Evolutionary conservation across 2,329 filamentous ascomycete species (phyloP), one percentile per base, ranked within the genome.

Genomic region (Dactylellina leptospora): DNA sequence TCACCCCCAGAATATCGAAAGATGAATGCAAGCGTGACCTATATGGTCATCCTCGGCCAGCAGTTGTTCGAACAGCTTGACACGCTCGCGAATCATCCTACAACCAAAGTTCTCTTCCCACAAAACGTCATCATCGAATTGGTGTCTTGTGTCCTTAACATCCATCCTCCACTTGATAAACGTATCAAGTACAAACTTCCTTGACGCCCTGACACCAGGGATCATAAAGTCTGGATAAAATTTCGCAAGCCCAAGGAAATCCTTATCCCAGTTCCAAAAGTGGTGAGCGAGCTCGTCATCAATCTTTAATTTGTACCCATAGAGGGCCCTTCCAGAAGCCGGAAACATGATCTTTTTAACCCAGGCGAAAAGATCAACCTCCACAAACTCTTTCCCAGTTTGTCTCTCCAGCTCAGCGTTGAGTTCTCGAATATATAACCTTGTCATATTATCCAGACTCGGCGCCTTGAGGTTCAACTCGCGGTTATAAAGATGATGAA

Each of bases 21-120:
- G 6, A 38, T 71, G 66, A n/a, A 71, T 63, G 13, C 56, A 25
- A 18, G 66, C 66, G 25, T 71, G 66, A 10, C 25, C 66, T 5
- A 23, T 25, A 18, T 58, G 25, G 22, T 71, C 66, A 33, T 71
- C 51, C 13, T 63, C 58, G 0, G 20, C 58, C 13, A 71, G 16
- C 11, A 48, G 44, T 10, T 63, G 16, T 20, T 50, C 36, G 1
- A 36, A 53, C 28, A 71, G 20, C 42, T 63, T 71, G 36, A 62
- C 44, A 56, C 66, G 56, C 4, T 63, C 47, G 11, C 58, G 20
- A 11, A 71, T 48, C 50, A 71, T 30, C 16, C 59, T 45, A 1
- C 58, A 6, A 5, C 66, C 66, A 25, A 63, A 54, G 10, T 59
- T 71, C 54, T 71, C 66, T n/a, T 71, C 66, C 66, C 66, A 71